Evolutionary conservation across 805 yeast species (phyloP), one percentile per base, ranked within the genome.

Genomic region (Kurtzmaniella cleridarum): DNA sequence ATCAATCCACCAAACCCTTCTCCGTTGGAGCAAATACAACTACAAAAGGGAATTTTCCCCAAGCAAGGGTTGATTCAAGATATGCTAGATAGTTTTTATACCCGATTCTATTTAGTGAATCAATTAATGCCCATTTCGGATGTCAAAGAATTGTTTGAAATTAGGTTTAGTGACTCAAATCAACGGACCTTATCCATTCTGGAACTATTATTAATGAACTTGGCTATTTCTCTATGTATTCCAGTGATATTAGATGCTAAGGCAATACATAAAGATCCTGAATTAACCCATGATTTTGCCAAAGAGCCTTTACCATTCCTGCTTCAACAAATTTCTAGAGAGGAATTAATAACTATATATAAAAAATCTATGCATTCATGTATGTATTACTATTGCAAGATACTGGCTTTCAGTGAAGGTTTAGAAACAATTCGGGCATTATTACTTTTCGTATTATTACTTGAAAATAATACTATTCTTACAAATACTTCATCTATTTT

Each of bases 401-500:
- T 78, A 6, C 56, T 72, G 4, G 60, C 75, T 2, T 50, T 71
- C 27, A 71, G 76, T 46, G 81, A 75, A 43, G 82, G 81, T 9
- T 37, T 75, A 0, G 59, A 58, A 30, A 69, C 79, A 2, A 56
- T 79, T 12, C 78, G 70, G 49, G 84, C 76, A 0, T 57, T 79
- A 8, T 44, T 82, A 17, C 48, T 80, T 17, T 53, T 81, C 34
- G 55, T 71, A 1, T 42, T 59, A 2, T 74, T 63, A 43, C 55
- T 70, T 27, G 69, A 56, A 41, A 50, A 50, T 10, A 53, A 49
- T 31, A 45, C 60, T 56, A 40, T 62, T 6, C 47, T 56, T n/a
- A 48, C 60, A 12, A 53, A 53, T 32, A 56, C 62, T 27, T 60
- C 57, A 38, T 60, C 57, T 44, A 52, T 57, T 8, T 42, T 66